Conservation (phyloP, 805 yeast genomes). For the Metschnikowia lochheadii region DNA sequence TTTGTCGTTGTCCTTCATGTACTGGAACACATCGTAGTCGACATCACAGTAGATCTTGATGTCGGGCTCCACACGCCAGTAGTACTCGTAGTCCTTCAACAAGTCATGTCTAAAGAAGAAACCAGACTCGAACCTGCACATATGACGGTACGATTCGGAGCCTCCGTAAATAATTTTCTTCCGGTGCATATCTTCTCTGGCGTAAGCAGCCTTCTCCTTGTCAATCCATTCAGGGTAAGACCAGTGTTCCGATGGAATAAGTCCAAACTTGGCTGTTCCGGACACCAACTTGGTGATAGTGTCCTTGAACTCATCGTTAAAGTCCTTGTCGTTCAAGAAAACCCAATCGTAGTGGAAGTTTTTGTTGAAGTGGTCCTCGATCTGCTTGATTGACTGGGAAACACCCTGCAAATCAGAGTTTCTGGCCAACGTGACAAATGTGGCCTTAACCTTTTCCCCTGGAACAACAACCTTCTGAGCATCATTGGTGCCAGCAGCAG, state of each 20-base stretch:
- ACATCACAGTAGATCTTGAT: constrained; percentile 22
- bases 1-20: constrained; percentile 21
- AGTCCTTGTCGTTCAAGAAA: constrained; percentile 23
- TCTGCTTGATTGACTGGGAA: constrained; percentile 18
- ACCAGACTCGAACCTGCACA: constrained; percentile 22
- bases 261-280: constrained; percentile 19
- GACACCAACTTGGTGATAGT: constrained; percentile 16
- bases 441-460: constrained; percentile 55
- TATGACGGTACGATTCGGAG: constrained; percentile 17
- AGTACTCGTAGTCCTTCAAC: constrained; percentile 22
- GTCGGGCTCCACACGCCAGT: constrained; percentile 26
- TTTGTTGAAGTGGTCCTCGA: constrained; percentile 22
- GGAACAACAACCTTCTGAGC: neutral
- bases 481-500: constrained; percentile 4
- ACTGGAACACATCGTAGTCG: constrained; percentile 23
- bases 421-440: constrained; percentile 34
- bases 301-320: constrained; percentile 21
- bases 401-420: constrained; percentile 14
- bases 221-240: constrained; percentile 20
- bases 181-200: constrained; percentile 22
- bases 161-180: constrained; percentile 29
- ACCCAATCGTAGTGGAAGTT: constrained; percentile 26
- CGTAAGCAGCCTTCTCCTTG: constrained; percentile 23
- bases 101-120: constrained; percentile 20
- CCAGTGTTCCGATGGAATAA: constrained; percentile 22